Base-by-base conservation (phyloP, 208 protist genomes). In the Tritrichomonas musculus region DNA sequence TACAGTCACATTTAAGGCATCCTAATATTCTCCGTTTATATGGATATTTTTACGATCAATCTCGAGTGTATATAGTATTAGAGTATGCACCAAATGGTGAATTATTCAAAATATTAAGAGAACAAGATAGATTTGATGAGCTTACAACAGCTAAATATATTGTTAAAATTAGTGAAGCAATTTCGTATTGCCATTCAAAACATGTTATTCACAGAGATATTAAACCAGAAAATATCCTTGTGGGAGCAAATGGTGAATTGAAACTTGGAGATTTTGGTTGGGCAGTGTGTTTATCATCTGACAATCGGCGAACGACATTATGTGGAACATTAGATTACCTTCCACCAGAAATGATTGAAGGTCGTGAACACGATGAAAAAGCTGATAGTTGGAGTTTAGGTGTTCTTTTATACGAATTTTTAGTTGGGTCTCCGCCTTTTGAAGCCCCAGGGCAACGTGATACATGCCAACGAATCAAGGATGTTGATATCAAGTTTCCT, bases 221-320 rank as follows among this genome's bases (percentile, higher is more conserved):
- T 75, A 97, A 95, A 95, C 97, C 96, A 25, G 96, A 97, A 57
- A 97, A 97, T 92, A 93, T 97, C 3, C 94, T 97, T 0, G 82
- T 98, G 36, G 95, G 94, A 49, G 20, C 92, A 4, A 95, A 96
- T 75, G 95, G 95, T 22, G 93, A 98, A 94, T 96, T 99, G 72
- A 99, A 99, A 95, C 97, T 99, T 39, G 98, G 98, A 9, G 99
- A 99, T 95, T 99, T 99, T 97, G 99, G 99, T 33, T 99, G 98
- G 98, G 98, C 97, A 13, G 98, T 99, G 64, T 98, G 99, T 95
- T 97, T 98, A 82, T 3, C 41, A 30, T 97, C 98, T 25, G 96
- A 97, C 41, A 96, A 96, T 88, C 95, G 97, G 30, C 80, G 97
- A 77, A 97, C 96, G 94, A 99, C 97, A 49, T 96, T 97, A 36